Base-by-base conservation (phyloP, 257 asterid genomes). In the Perilla frutescens region DNA sequence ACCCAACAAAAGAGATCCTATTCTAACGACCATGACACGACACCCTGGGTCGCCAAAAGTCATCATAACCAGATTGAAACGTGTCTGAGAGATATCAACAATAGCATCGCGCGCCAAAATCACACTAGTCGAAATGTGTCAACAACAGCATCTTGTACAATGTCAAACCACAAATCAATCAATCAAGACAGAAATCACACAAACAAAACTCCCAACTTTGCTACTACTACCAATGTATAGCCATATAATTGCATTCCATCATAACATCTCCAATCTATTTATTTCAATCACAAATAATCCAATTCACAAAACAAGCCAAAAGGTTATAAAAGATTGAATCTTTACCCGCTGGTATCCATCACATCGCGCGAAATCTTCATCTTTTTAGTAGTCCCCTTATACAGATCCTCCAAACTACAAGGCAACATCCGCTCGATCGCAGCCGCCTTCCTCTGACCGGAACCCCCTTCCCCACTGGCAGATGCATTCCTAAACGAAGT, bases 321-420 rank as follows among this genome's bases (percentile, higher is more conserved):
- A 4, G 76, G 29, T 29, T 9, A 51, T 13, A 20, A 62, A 74
- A 58, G 76, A 36, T 61, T 13, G 36, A 66, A 11, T 14, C 68
- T 29, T 82, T 89, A 89, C 96, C 96, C 91, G 57, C 64, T 79
- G 59, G 80, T 65, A 40, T 87, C 92, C 13, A 76, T 43, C 61
- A 85, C 89, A 61, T 84, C 84, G 74, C 92, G 70, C 2, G 96
- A 89, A 73, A 89, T 87, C 76, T 85, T 87, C 91, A 89, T 87
- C 83, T 85, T 89, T 75, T 75, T 85, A n/a, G 83, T 84, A 12
- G 88, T 76, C 45, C 90, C 93, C 76, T 75, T 86, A 31, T 81
- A 84, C 72, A 86, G 74, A 73, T 86, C 91, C 79, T 86, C 91
- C 88, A 86, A 76, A 65, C 82, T 82, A 68, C 91, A 86, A 0